Percentiles rank a stretch among this genome's conserved stretches.
Evolutionary conservation across 1,139 yeast genomes (phyloP).

Genomic region (Meyerozyma athensensis): DNA sequence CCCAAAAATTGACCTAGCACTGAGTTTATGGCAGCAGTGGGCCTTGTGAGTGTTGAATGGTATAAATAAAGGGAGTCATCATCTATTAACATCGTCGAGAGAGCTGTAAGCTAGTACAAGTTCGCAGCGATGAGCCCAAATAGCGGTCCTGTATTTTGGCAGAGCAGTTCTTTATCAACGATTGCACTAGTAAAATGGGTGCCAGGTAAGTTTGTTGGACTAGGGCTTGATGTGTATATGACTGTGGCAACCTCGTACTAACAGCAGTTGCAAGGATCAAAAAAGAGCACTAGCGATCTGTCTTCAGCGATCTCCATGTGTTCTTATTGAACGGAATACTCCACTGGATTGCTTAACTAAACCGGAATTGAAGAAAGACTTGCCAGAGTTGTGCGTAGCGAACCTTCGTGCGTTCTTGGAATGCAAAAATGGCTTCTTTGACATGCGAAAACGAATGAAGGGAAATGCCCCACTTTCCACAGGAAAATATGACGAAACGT

Average conservation of each 20-base stretch:
- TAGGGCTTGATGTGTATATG: not conserved
- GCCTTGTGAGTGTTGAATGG: conserved; percentile 59
- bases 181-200: conserved; percentile 9
- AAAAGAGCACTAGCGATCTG: conserved; percentile 91
- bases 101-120: not conserved
- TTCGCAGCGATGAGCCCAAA: not conserved
- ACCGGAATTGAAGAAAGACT: conserved; percentile 66
- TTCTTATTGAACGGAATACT: conserved; percentile 79
- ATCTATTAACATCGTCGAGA: conserved; percentile 5
- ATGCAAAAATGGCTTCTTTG: conserved; percentile 79
- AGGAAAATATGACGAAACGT: conserved; percentile 86
- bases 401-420: conserved; percentile 83
- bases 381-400: conserved; percentile 87
- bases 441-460: conserved; percentile 85
- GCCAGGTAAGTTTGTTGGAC: conserved; percentile 11
- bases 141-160: not conserved
- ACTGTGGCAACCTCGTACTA: conserved; percentile 8
- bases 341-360: conserved; percentile 85
- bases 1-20: conserved; percentile 69
- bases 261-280: conserved; percentile 81
- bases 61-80: conserved; percentile 53
- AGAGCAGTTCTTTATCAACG: not conserved
- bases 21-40: conserved; percentile 49
- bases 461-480: conserved; percentile 94
- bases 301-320: conserved; percentile 94